Percentiles rank a stretch among this genome's conserved stretches.
Conservation (phyloP, 768 basidiomycete genomes). For the Fistulinella prunicolor region DNA sequence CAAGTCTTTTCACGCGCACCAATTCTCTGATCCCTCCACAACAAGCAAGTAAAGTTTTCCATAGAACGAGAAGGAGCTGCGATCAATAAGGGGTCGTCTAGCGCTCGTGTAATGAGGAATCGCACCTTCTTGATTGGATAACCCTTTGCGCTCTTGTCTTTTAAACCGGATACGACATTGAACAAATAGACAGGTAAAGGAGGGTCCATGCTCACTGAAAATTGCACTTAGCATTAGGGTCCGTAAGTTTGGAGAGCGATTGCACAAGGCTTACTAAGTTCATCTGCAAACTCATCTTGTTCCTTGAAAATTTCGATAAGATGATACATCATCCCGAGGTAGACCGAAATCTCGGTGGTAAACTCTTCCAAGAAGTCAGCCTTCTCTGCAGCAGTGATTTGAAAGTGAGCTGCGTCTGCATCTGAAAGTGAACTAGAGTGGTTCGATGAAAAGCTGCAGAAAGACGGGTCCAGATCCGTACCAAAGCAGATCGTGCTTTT, state of each 20-base stretch:
- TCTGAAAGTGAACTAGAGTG: constrained; percentile 68
- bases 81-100: constrained; percentile 6
- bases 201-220: constrained; percentile 88
- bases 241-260: neutral
- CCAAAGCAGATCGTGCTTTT: constrained; percentile 85
- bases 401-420: constrained; percentile 66
- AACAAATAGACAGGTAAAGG: constrained; percentile 92
- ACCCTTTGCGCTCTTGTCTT: constrained; percentile 91
- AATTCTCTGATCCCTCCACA: constrained; percentile 92
- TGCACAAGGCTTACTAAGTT: constrained; percentile 70
- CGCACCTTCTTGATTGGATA: constrained; percentile 96
- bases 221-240: neutral
- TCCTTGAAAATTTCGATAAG: constrained; percentile 91
- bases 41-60: constrained; percentile 91
- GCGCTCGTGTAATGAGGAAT: neutral
- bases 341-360: constrained; percentile 88
- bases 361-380: constrained; percentile 85
- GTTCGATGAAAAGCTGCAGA: constrained; percentile 1
- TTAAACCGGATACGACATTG: constrained; percentile 82
- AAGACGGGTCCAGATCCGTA: constrained; percentile 26
- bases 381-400: constrained; percentile 67
- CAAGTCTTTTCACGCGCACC: constrained; percentile 74
- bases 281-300: constrained; percentile 93
- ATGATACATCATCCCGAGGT: constrained; percentile 93
- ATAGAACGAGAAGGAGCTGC: constrained; percentile 87